Percentiles rank a stretch among this genome's conserved stretches.
phyloP scores from a whole-genome alignment of 441 rosid genomes.

The Kokia cookei region DNA sequence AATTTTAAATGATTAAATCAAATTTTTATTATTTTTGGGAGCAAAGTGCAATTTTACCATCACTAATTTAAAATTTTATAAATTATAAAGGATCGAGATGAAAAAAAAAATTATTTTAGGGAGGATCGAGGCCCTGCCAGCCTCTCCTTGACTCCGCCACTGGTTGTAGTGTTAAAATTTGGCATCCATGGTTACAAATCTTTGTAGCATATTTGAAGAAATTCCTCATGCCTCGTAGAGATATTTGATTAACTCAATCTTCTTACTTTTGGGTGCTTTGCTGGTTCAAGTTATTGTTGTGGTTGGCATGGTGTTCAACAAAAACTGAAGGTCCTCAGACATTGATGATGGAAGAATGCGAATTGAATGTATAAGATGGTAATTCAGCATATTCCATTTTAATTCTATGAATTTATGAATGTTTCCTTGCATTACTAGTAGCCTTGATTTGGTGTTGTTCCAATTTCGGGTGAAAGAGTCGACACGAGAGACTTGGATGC shows the following conservation, averaged over 20 bases:
- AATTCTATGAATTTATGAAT: background rate
- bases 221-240: background rate
- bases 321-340: slow-evolving; percentile 53
- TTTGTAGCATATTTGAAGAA: background rate
- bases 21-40: too few relatives aligned
- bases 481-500: slow-evolving; percentile 71
- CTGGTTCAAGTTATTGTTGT: slow-evolving; percentile 48
- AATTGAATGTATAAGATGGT: slow-evolving; percentile 79
- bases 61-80: too few relatives aligned
- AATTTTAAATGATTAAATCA: too few relatives aligned
- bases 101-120: too few relatives aligned
- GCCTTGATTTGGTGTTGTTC: background rate
- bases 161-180: background rate
- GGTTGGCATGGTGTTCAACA: slow-evolving; percentile 69
- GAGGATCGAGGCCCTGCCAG: too few relatives aligned
- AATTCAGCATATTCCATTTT: slow-evolving; percentile 4
- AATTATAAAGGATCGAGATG: too few relatives aligned
- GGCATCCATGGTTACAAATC: background rate
- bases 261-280: background rate
- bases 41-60: too few relatives aligned
- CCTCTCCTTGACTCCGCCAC: too few relatives aligned
- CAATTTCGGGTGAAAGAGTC: slow-evolving; percentile 32
- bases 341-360: slow-evolving; percentile 90
- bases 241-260: background rate
- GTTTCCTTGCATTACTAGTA: background rate